Conservation (phyloP, 306 rosid genomes). For the Neltuma alba region DNA sequence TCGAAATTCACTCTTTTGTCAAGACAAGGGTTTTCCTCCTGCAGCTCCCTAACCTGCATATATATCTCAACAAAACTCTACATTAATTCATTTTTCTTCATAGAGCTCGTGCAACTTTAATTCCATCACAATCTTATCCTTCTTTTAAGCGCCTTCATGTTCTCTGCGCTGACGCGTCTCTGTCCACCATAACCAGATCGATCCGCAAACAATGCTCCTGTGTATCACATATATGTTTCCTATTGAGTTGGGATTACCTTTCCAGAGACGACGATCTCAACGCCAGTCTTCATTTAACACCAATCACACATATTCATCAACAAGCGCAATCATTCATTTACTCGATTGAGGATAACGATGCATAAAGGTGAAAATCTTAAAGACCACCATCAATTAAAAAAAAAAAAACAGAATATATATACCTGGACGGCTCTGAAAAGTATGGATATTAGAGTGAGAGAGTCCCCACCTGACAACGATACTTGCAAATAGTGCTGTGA, state of each 20-base stretch:
- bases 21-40: slow-evolving; percentile 46
- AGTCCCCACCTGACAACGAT: slow-evolving; percentile 48
- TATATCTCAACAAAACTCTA: background rate
- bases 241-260: slow-evolving; percentile 23
- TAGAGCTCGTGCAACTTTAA: too few relatives aligned
- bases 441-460: slow-evolving; percentile 31
- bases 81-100: too few relatives aligned
- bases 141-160: slow-evolving; percentile 39
- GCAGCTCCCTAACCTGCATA: slow-evolving; percentile 25
- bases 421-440: slow-evolving; percentile 42
- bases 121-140: slow-evolving; percentile 42
- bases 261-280: slow-evolving; percentile 48
- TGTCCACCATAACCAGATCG: slow-evolving; percentile 24
- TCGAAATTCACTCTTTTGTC: slow-evolving; percentile 54
- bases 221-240: too few relatives aligned
- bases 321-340: background rate
- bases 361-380: too few relatives aligned
- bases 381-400: too few relatives aligned
- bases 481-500: slow-evolving; percentile 49
- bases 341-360: too few relatives aligned
- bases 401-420: background rate
- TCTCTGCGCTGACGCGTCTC: slow-evolving; percentile 46
- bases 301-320: too few relatives aligned
- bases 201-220: too few relatives aligned
- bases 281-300: too few relatives aligned